Evolutionary conservation across 2,329 filamentous ascomycete genomes (phyloP).

Genomic region (Paecilomyces variotii): DNA sequence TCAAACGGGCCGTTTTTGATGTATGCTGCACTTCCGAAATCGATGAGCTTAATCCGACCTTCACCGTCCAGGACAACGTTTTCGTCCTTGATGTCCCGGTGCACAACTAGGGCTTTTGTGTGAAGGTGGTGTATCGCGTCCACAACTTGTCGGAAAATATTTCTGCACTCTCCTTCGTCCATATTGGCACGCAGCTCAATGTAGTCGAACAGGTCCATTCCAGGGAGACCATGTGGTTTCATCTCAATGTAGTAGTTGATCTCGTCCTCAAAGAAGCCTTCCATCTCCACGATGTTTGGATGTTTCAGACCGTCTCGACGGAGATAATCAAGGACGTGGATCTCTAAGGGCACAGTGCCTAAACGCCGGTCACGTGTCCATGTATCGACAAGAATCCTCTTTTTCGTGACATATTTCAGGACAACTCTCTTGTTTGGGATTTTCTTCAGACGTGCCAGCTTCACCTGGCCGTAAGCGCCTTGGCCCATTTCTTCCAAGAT

Average conservation of each 20-base stretch:
- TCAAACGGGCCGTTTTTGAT: slow-evolving; percentile 98
- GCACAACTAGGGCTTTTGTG: slow-evolving; percentile 81
- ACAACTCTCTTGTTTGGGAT: slow-evolving; percentile 73
- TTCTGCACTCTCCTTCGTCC: slow-evolving; percentile 88
- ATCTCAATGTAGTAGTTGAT: slow-evolving; percentile 98
- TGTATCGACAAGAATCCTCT: slow-evolving; percentile 91
- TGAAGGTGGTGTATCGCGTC: slow-evolving; percentile 86
- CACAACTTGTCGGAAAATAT: slow-evolving; percentile 91
- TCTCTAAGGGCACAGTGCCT: slow-evolving; percentile 91
- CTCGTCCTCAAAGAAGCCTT: slow-evolving; percentile 57
- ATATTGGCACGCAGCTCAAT: slow-evolving; percentile 94
- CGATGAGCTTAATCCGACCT: slow-evolving; percentile 91
- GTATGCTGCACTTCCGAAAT: slow-evolving; percentile 96
- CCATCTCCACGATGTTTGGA: slow-evolving; percentile 61
- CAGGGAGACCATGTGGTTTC: slow-evolving; percentile 82
- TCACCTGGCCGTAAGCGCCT: slow-evolving; percentile 95
- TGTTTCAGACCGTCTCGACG: slow-evolving; percentile 61
- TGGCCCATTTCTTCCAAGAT: slow-evolving; percentile 98
- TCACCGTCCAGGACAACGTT: slow-evolving; percentile 95
- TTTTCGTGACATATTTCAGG: slow-evolving; percentile 95
- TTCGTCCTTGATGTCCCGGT: slow-evolving; percentile 98
- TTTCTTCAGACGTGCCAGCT: slow-evolving; percentile 79
- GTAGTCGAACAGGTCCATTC: slow-evolving; percentile 98
- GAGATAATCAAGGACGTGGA: slow-evolving; percentile 92
- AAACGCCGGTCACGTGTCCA: slow-evolving; percentile 92